Evolutionary conservation across 2,329 filamentous ascomycete genomes (phyloP).

Genomic region (Dactylellina haptotyla): DNA sequence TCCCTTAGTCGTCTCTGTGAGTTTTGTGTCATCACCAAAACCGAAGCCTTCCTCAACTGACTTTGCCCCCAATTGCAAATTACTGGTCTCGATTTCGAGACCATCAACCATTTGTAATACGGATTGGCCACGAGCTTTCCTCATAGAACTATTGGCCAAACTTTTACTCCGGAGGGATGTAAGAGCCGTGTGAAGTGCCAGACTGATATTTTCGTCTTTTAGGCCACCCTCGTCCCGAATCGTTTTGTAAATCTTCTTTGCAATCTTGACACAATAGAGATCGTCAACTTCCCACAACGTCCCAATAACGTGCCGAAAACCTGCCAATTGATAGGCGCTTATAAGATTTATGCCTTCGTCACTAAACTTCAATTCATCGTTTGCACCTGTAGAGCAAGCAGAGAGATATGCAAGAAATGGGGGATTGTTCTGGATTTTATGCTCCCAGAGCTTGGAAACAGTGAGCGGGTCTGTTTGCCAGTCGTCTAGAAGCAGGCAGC

Average conservation of each 20-base stretch:
- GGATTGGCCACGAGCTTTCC: not conserved
- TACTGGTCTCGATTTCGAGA: not conserved
- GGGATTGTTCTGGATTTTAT: slow-evolving; percentile 25
- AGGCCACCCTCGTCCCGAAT: not conserved
- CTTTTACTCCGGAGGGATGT: not conserved
- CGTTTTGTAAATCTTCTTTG: slow-evolving; percentile 53
- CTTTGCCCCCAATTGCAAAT: not conserved
- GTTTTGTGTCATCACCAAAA: not conserved
- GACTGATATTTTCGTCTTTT: not conserved
- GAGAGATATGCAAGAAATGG: slow-evolving; percentile 37
- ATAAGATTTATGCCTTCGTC: slow-evolving; percentile 37
- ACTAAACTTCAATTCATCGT: not conserved
- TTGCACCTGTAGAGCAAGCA: slow-evolving; percentile 37
- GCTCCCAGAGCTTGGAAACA: slow-evolving; percentile 2
- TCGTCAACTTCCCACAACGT: slow-evolving; percentile 62
- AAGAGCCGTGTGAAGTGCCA: slow-evolving; percentile 15
- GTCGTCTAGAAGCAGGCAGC: slow-evolving; percentile 58
- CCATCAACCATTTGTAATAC: not conserved
- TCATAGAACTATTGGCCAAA: not conserved
- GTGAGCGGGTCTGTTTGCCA: slow-evolving; percentile 20
- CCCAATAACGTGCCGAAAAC: slow-evolving; percentile 59
- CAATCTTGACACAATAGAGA: slow-evolving; percentile 42
- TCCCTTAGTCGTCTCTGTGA: not conserved
- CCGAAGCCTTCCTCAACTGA: not conserved
- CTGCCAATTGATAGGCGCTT: slow-evolving; percentile 11